Conservation (phyloP, 2,329 filamentous ascomycete species). For the Nothophaeocryptopus gaeumannii region DNA sequence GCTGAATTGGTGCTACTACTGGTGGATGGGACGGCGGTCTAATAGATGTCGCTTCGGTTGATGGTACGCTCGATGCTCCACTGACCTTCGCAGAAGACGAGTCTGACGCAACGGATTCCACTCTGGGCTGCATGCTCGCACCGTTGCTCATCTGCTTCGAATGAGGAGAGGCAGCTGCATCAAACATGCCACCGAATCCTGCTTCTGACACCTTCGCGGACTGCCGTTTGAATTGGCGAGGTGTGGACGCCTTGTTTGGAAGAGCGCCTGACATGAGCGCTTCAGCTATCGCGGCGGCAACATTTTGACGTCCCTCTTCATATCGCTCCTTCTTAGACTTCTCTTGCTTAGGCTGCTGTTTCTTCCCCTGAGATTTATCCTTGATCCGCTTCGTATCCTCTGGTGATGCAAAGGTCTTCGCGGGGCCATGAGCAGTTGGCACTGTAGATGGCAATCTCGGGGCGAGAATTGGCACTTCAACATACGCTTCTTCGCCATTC, state of each 20-base stretch:
- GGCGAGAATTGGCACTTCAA: slow-evolving; percentile 10
- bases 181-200: slow-evolving; percentile 1
- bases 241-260: not conserved
- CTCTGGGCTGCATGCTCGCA: slow-evolving; percentile 9
- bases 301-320: slow-evolving; percentile 2
- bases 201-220: slow-evolving; percentile 13
- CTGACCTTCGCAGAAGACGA: not conserved
- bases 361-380: slow-evolving; percentile 1
- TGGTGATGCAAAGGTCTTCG: not conserved
- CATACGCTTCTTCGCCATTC: slow-evolving; percentile 24
- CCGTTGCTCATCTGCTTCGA: slow-evolving; percentile 1
- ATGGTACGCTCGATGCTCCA: not conserved
- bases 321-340: slow-evolving; percentile 2
- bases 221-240: not conserved
- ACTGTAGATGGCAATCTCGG: not conserved
- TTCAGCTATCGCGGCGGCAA: slow-evolving; percentile 11
- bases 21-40: too few relatives aligned
- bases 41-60: too few relatives aligned
- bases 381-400: slow-evolving; percentile 5
- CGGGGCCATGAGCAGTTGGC: too few relatives aligned
- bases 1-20: too few relatives aligned
- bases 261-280: slow-evolving; percentile 29
- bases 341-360: slow-evolving; percentile 11
- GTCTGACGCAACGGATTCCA: slow-evolving; percentile 9
- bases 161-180: not conserved